A percentile compares a stretch with the other conserved stretches of the same genome.
Evolutionary conservation across 352 stramenopile genomes (phyloP).

Genomic region (Phytophthora aleatoria): DNA sequence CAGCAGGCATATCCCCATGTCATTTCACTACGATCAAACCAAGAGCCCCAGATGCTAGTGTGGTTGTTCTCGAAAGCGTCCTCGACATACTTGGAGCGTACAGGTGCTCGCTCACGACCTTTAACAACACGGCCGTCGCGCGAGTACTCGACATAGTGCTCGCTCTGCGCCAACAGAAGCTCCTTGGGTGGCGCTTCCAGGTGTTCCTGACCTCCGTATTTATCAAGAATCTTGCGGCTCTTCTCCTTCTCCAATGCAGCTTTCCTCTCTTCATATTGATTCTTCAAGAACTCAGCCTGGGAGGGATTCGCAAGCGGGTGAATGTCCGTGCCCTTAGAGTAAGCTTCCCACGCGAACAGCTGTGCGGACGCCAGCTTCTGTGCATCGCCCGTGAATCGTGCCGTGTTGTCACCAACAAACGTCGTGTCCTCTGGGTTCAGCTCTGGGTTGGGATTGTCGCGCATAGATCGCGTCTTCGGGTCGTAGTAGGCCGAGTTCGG

Average conservation of each 20-base stretch:
- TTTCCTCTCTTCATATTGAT: constrained; percentile 90
- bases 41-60: constrained; percentile 97
- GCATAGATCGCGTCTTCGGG: constrained; percentile 98
- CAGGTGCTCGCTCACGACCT: constrained; percentile 73
- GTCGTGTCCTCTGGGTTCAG: constrained; percentile 92
- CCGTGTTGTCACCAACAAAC: constrained; percentile 97
- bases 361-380: constrained; percentile 94
- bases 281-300: constrained; percentile 95
- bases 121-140: constrained; percentile 92
- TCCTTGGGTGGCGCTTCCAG: constrained; percentile 84
- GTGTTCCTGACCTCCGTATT: constrained; percentile 96
- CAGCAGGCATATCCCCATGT: constrained; percentile 98
- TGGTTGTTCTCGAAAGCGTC: constrained; percentile 97
- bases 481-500: constrained; percentile 99
- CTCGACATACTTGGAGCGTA: constrained; percentile 98
- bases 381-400: constrained; percentile 92
- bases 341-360: constrained; percentile 96
- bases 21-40: constrained; percentile 94
- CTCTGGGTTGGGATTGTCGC: constrained; percentile 97
- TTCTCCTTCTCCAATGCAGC: constrained; percentile 72
- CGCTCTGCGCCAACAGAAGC: constrained; percentile 86
- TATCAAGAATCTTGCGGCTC: constrained; percentile 89
- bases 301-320: constrained; percentile 97
- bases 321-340: constrained; percentile 91
- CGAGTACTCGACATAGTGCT: constrained; percentile 94